Evolutionary conservation across 495 filamentous ascomycete genomes (phyloP), one percentile per base, ranked within the genome.

Genomic region (Xanthoparmelia taractica): DNA sequence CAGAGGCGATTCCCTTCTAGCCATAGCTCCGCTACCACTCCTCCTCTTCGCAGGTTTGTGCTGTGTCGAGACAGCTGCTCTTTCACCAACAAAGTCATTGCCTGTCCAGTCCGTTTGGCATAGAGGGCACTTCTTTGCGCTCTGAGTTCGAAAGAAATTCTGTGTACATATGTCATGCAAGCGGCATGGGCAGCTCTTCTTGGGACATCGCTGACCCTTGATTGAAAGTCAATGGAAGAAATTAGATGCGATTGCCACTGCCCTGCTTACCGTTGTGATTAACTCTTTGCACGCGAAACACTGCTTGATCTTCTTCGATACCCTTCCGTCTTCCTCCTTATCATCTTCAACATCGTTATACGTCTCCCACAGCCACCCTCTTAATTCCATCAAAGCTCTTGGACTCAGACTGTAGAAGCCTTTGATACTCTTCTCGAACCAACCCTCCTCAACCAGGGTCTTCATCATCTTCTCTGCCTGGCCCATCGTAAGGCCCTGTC

Each of bases 241-340:
- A 17, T 8, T 60, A 71, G 41, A 61, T 52, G 8, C 27, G n/a
- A 45, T 4, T 18, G 55, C 61, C 56, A 55, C 40, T 57, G 52
- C 11, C 25, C 48, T 59, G 79, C 82, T 71, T 68, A 84, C 84
- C 65, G 89, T 76, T 11, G 92, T 97, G 62, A 97, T 82, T 61
- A 97, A 88, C 73, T 97, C 92, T 74, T 84, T 89, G 73, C 94
- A 98, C 3, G 88, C 90, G 71, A 86, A 81, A 74, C 94, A 98
- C 63, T 85, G 83, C 82, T 94, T 96, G 71, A 98, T 88, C 64
- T 81, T 82, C 67, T 88, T 65, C n/a, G 61, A 33, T 17, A 69
- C 65, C 23, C 65, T 67, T 50, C 70, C 75, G 41, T 80, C 82
- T 18, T 78, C 79, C 1, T 23, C 58, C n/a, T 80, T 77, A 8